These are phyloP conservation scores for Penicillium desertorum DNA, from an alignment of 495 filamentous ascomycete genomes.

Conservation along the genomic window DNA sequence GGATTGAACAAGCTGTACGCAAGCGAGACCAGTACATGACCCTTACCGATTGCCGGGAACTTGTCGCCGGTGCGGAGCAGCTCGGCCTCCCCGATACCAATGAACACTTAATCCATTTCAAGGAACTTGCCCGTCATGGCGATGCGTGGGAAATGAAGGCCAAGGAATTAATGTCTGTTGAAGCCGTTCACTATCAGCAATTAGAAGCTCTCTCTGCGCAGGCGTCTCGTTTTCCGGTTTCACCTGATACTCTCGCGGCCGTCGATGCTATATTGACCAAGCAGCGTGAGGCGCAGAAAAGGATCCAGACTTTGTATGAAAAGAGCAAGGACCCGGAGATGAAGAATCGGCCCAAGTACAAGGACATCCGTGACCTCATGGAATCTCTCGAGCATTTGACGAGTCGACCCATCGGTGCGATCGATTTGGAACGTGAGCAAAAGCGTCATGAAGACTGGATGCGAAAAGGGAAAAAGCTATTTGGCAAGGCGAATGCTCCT, in stretches of 20 bases:
- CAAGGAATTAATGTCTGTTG: conserved; percentile 86
- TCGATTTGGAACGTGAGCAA: conserved; percentile 92
- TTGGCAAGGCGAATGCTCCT: conserved; percentile 97
- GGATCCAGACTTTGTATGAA: conserved; percentile 77
- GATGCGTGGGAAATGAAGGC: conserved; percentile 92
- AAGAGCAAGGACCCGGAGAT: conserved; percentile 72
- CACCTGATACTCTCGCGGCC: conserved; percentile 71
- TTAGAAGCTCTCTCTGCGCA: conserved; percentile 84
- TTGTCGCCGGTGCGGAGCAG: conserved; percentile 72
- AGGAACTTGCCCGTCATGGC: conserved; percentile 71
- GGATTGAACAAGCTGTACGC: conserved; percentile 75
- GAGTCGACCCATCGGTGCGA: conserved; percentile 84
- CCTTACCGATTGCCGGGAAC: conserved; percentile 71
- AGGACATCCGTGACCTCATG: conserved; percentile 85
- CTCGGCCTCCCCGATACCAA: conserved; percentile 75
- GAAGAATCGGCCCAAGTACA: conserved; percentile 80
- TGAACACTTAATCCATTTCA: conserved; percentile 71
- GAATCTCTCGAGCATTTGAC: conserved; percentile 83
- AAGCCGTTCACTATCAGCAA: conserved; percentile 88
- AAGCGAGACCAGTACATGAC: conserved; percentile 61
- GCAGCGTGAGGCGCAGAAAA: conserved; percentile 89
- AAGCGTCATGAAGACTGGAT: conserved; percentile 99
- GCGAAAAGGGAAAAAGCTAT: conserved; percentile 96
- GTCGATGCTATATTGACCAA: conserved; percentile 94
- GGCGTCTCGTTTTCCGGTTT: conserved; percentile 76